Base-by-base conservation (phyloP, 2,329 filamentous ascomycete genomes). In the Curvularia sp. region DNA sequence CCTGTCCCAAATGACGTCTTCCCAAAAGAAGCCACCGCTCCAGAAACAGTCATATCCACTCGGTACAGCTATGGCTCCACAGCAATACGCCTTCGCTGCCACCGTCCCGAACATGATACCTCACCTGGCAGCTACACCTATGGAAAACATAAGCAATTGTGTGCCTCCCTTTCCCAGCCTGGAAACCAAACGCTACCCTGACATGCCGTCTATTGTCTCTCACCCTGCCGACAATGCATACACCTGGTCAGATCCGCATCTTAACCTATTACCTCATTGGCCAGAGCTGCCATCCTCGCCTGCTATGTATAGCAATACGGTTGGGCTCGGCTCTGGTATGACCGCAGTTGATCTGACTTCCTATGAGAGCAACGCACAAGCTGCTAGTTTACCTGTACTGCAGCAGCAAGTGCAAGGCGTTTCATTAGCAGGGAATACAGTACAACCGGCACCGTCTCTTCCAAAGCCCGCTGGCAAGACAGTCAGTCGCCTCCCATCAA, bases 101-200 rank as follows among this genome's bases (percentile, higher is more conserved):
- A 42, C 47, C 55, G 18, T 53, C 20, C 42, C 55, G 38, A 61
- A 58, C 28, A 61, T 61, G 55, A 20, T 58, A 15, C 42, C 55
- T 9, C 15, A 20, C 10, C 1, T 33, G 3, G 3, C 50, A 49
- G 12, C 3, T 15, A 47, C 18, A 15, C 33, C 8, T 9, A 30
- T 13, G 1, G 13, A 33, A 30, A 28, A n/a, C 4, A 18, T 42
- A 39, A 10, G 20, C n/a, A 24, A 33, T 15, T 18, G 3, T 20
- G 26, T 53, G 15, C 9, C 24, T 33, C 13, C 31, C 22, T 35
- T 30, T n/a, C 30, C 38, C 5, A 10, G 48, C 6, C 12, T 39
- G 26, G 30, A 22, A 33, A 20, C 20, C 7, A 13, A 13, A 12
- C 24, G 5, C 20, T 26, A 30, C 33, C 31, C 28, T 13, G 26